Percentiles rank a stretch among this genome's conserved stretches.
Conservation (phyloP, 768 basidiomycete species). For the Chalciporus sphaerocephalus region DNA sequence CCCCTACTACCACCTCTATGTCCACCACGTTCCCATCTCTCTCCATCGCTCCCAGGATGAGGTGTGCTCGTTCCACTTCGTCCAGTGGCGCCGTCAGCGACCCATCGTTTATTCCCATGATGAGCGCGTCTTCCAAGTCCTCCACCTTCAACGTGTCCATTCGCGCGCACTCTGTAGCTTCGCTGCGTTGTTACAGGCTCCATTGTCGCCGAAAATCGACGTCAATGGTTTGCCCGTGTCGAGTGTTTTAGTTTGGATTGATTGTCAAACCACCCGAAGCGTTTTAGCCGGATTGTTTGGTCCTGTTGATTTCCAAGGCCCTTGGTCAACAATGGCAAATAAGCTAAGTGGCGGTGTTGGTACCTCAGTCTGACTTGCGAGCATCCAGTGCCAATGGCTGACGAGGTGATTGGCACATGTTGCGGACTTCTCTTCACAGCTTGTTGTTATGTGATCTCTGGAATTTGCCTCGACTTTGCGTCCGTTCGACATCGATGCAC, state of each 20-base stretch:
- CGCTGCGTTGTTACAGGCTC: slow-evolving; percentile 21
- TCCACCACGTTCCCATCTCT: slow-evolving; percentile 63
- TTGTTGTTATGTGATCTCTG: slow-evolving; percentile 22
- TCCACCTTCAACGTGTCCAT: slow-evolving; percentile 19
- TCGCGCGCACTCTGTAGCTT: slow-evolving; percentile 20
- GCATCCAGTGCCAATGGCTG: slow-evolving; percentile 18
- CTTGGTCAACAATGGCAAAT: slow-evolving; percentile 5
- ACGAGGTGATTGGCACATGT: slow-evolving; percentile 20
- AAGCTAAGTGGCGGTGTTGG: not conserved
- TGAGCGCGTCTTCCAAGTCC: slow-evolving; percentile 26
- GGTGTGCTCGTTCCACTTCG: slow-evolving; percentile 35
- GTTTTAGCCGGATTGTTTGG: not conserved
- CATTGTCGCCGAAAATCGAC: slow-evolving; percentile 21
- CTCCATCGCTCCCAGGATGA: slow-evolving; percentile 40
- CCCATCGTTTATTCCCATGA: slow-evolving; percentile 61
- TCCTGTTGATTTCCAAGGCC: slow-evolving; percentile 7
- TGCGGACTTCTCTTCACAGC: slow-evolving; percentile 12
- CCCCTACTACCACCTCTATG: slow-evolving; percentile 49
- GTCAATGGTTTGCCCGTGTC: slow-evolving; percentile 3
- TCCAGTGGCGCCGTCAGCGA: slow-evolving; percentile 37
- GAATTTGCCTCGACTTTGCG: slow-evolving; percentile 21
- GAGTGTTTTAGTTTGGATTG: not conserved
- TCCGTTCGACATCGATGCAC: slow-evolving; percentile 23
- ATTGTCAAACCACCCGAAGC: not conserved
- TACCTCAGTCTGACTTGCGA: not conserved